phyloP scores from a whole-genome alignment of 495 filamentous ascomycete genomes.

The Penicillium dipodomyicola region DNA sequence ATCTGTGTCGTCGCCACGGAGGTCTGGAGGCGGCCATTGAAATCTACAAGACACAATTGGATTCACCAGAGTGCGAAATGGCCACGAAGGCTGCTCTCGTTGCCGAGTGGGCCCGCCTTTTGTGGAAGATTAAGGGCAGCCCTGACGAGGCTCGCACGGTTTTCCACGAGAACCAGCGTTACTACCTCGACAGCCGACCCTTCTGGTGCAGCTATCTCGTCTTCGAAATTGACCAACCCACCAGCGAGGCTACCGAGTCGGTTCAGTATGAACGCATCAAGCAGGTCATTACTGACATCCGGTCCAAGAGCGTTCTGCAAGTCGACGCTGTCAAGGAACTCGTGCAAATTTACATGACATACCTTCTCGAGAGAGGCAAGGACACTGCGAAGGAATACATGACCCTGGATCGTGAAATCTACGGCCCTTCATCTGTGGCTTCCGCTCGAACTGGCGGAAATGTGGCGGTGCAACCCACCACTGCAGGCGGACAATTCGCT shows the following conservation, averaged over 20 bases:
- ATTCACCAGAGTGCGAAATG: constrained; percentile 66
- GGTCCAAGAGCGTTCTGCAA: constrained; percentile 69
- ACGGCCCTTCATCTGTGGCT: constrained; percentile 57
- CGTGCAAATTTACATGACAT: constrained; percentile 74
- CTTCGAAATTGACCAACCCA: constrained; percentile 89
- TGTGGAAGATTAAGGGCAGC: constrained; percentile 90
- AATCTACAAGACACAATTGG: constrained; percentile 77
- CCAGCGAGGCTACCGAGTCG: constrained; percentile 59
- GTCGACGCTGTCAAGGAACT: constrained; percentile 70
- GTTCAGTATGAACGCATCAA: constrained; percentile 72
- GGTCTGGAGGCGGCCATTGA: constrained; percentile 86
- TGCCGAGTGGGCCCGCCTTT: constrained; percentile 81
- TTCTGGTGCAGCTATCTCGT: constrained; percentile 91
- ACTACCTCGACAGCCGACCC: constrained; percentile 79
- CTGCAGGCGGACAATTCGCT: constrained; percentile 17
- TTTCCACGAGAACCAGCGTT: constrained; percentile 77
- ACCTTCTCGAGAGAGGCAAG: constrained; percentile 80
- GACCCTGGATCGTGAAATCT: constrained; percentile 77
- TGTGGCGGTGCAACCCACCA: constrained; percentile 16
- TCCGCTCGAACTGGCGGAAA: constrained; percentile 34
- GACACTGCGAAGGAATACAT: constrained; percentile 85
- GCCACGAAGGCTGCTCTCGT: constrained; percentile 84
- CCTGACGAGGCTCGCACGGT: constrained; percentile 82
- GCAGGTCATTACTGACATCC: constrained; percentile 74
- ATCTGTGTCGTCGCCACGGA: constrained; percentile 77